Base-by-base conservation (phyloP, 352 stramenopile species). In the Globisporangium barbulae region DNA sequence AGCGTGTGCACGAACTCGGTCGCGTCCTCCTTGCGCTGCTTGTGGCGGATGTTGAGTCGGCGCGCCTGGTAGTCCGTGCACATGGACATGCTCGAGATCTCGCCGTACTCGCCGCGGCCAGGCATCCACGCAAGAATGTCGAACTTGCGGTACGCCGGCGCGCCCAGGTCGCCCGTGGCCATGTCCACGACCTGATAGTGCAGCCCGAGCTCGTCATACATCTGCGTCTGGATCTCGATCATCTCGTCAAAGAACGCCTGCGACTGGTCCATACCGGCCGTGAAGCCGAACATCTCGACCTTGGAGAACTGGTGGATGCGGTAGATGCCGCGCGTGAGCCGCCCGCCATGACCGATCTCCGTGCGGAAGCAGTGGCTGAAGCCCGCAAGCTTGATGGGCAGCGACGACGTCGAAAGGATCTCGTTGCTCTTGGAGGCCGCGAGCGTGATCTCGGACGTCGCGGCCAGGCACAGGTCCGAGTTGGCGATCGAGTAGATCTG, bases 251-350 rank as follows among this genome's bases (percentile, higher is more conserved):
- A 93, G 61, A 93, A 87, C 15, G 21, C 21, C 19, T 93, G 71
- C 3, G 75, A 81, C 64, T 96, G 82, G 5, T 70, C 73, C 70
- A 88, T 83, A 30, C 83, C 79, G 31, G 79, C 85, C 31, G 78
- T 81, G 63, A 96, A 93, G 59, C 74, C 84, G 59, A 96, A 93
- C 89, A 96, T 95, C 65, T 97, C 89, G 19, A 95, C 87, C 59
- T 97, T 96, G 68, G 71, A 89, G 63, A 97, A 97, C 68, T 97
- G 89, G 70, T 96, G 89, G 65, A 96, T 89, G 31, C 89, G 87
- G 65, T 95, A 97, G 45, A 97, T 85, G 3, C 89, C 89, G 22
- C 83, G 78, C 22, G 76, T 89, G n/a, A 73, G 71, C 22, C 78
- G 81, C 12, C 89, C 89, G 35, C 83, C 82, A 60, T 90, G 81